A percentile compares a stretch with the other conserved stretches of the same genome.
These are phyloP conservation scores for Fomitopsis betulina DNA, from an alignment of 1,284 basidiomycete species.

Conservation along the genomic window DNA sequence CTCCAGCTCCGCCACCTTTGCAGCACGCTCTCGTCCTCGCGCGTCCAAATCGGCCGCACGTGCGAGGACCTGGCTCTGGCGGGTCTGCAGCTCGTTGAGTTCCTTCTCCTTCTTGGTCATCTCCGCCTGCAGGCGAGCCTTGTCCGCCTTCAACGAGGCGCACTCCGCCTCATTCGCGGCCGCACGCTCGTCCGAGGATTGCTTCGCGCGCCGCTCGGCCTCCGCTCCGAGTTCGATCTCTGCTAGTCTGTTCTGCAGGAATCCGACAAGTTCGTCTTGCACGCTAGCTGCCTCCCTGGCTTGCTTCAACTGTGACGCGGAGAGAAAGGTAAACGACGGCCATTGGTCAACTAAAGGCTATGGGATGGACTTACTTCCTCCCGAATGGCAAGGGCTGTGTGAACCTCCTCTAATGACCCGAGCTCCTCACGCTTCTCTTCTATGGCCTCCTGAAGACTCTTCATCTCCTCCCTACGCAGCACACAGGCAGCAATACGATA, in stretches of 20 bases:
- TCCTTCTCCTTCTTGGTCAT: background rate
- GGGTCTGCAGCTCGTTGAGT: background rate
- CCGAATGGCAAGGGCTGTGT: background rate
- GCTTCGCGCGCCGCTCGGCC: background rate
- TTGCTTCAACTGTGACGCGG: background rate
- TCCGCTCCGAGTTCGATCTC: background rate
- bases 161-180: background rate
- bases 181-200: background rate
- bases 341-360: background rate
- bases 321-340: background rate
- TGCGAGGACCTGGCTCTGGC: background rate
- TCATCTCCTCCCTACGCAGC: background rate
- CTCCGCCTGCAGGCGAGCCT: background rate
- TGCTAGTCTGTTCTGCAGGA: background rate
- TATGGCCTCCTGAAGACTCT: background rate
- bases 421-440: constrained; percentile 2
- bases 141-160: background rate
- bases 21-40: background rate
- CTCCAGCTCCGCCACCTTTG: background rate
- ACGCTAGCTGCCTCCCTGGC: background rate
- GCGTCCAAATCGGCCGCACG: background rate
- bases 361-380: background rate
- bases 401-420: background rate
- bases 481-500: too few relatives aligned
- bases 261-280: background rate